Evolutionary conservation across 805 yeast genomes (phyloP).

Genomic region (Spathaspora boniae): DNA sequence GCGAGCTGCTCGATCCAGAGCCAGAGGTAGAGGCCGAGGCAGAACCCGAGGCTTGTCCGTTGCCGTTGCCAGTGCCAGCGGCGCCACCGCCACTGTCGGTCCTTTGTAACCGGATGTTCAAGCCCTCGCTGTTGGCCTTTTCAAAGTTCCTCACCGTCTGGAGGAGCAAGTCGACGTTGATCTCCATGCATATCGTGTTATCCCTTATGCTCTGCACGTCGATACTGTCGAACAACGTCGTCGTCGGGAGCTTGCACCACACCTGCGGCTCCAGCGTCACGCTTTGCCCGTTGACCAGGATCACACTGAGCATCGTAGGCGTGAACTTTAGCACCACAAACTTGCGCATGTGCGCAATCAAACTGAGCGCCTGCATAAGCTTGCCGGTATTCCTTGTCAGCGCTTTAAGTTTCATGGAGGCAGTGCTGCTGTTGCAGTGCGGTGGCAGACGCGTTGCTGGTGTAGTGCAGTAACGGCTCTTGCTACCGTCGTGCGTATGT

Average conservation of each 20-base stretch:
- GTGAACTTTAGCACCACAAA: constrained; percentile 56
- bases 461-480: not conserved
- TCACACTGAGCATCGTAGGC: constrained; percentile 44
- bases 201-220: constrained; percentile 52
- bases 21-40: no score
- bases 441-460: not conserved
- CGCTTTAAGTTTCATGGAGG: constrained; percentile 19
- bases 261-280: constrained; percentile 58
- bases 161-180: constrained; percentile 57
- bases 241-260: constrained; percentile 56
- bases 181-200: constrained; percentile 55
- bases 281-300: constrained; percentile 43
- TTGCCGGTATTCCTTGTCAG: constrained; percentile 17
- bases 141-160: constrained; percentile 59
- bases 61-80: constrained; percentile 4
- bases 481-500: not conserved
- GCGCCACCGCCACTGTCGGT: constrained; percentile 27
- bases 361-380: constrained; percentile 39
- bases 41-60: no score
- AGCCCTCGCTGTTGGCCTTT: constrained; percentile 46
- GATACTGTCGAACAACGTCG: constrained; percentile 44
- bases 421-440: not conserved
- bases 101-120: constrained; percentile 51
- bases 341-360: constrained; percentile 52
- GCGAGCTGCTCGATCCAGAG: constrained; percentile 22